These are phyloP conservation scores for Chimonanthus salicifolius DNA, from an alignment of 164 flowering plant genomes.

Conservation along the genomic window DNA sequence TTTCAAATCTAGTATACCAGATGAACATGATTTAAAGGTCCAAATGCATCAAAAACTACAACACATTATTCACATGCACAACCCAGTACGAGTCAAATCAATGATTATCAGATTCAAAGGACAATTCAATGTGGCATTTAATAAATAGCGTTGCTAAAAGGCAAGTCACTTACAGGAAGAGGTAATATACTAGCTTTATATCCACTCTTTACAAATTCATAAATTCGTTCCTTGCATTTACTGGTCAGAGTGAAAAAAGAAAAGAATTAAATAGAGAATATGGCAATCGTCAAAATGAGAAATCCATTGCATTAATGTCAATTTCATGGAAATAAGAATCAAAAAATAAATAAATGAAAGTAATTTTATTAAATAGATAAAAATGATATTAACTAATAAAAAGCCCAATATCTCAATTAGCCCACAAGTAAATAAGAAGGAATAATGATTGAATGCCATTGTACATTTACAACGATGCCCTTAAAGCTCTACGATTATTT, in stretches of 20 bases:
- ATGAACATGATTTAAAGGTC: too few relatives aligned
- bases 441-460: too few relatives aligned
- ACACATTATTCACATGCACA: neutral
- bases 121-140: neutral
- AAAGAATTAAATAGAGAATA: neutral
- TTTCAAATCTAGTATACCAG: neutral
- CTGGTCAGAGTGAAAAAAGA: constrained; percentile 21
- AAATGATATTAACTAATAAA: too few relatives aligned
- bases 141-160: neutral
- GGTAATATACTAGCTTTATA: constrained; percentile 48
- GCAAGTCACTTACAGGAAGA: constrained; percentile 49
- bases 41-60: neutral
- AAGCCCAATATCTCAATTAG: too few relatives aligned
- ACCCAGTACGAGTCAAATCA: too few relatives aligned
- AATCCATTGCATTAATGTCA: neutral
- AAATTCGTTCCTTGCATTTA: constrained; percentile 37
- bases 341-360: neutral
- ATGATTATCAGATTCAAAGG: neutral
- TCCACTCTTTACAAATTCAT: constrained; percentile 48
- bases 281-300: neutral
- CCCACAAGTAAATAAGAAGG: too few relatives aligned
- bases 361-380: neutral
- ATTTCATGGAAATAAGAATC: neutral
- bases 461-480: too few relatives aligned
- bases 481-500: too few relatives aligned